phyloP scores from a whole-genome alignment of 129 eudicot species.

The Silybum marianum region DNA sequence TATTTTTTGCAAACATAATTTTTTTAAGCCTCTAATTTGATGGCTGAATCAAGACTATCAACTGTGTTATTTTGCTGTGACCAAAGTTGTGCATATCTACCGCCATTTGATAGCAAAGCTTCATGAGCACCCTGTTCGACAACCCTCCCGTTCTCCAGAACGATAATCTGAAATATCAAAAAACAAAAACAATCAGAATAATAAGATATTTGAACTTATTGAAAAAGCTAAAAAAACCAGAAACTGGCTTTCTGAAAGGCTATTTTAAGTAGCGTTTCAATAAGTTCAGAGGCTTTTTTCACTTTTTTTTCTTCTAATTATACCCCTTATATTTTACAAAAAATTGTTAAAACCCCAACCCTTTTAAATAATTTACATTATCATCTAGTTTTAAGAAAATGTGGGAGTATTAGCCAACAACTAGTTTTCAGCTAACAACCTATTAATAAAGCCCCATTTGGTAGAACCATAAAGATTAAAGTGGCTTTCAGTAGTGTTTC shows the following conservation, averaged over 20 bases:
- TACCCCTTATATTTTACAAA: neutral
- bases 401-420: too few relatives aligned
- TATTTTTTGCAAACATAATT: neutral
- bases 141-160: conserved; percentile 89
- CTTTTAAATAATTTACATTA: neutral
- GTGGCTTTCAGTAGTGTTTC: neutral
- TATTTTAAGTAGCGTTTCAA: neutral
- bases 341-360: neutral
- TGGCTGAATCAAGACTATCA: conserved; percentile 69
- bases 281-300: neutral
- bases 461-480: neutral
- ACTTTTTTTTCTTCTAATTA: neutral
- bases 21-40: conserved; percentile 44
- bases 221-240: neutral
- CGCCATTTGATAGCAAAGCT: conserved; percentile 58
- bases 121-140: conserved; percentile 98
- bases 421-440: too few relatives aligned
- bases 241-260: neutral
- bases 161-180: conserved; percentile 71
- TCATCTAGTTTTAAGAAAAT: neutral
- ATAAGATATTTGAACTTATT: neutral
- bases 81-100: conserved; percentile 99
- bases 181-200: neutral
- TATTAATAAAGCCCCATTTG: too few relatives aligned
- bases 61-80: conserved; percentile 82